Evolutionary conservation across 768 basidiomycete genomes (phyloP).

Genomic region (Crepidotus variabilis): DNA sequence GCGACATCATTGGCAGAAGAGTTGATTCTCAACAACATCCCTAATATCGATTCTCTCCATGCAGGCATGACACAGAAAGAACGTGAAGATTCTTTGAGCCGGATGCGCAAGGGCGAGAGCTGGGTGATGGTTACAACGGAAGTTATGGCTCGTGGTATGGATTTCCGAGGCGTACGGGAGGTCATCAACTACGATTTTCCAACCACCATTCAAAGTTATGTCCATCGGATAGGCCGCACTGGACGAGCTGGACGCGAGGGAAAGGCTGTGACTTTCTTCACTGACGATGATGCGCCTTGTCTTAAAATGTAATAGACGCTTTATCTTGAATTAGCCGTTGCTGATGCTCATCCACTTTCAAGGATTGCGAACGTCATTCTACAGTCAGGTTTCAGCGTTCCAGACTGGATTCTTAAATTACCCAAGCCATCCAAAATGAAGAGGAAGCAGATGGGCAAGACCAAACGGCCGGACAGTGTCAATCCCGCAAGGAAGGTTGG

Average conservation of each 20-base stretch:
- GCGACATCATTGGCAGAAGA: constrained; percentile 78
- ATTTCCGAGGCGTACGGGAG: constrained; percentile 90
- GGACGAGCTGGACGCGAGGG: constrained; percentile 92
- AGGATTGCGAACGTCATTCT: constrained; percentile 96
- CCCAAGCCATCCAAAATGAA: constrained; percentile 90
- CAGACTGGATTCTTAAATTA: constrained; percentile 95
- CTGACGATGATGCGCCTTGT: constrained; percentile 87
- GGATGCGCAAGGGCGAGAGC: constrained; percentile 85
- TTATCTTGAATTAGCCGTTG: not conserved
- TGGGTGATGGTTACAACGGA: constrained; percentile 98
- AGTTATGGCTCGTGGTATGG: constrained; percentile 97
- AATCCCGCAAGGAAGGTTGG: constrained; percentile 69
- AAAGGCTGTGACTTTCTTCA: constrained; percentile 94
- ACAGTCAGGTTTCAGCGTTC: constrained; percentile 86
- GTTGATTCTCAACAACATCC: constrained; percentile 71
- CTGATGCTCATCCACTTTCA: constrained; percentile 5
- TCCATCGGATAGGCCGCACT: constrained; percentile 96
- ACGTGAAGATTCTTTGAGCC: constrained; percentile 77
- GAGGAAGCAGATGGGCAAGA: constrained; percentile 79
- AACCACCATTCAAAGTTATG: constrained; percentile 90
- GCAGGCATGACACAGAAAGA: constrained; percentile 86
- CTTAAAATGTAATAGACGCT: constrained; percentile 71
- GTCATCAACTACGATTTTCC: constrained; percentile 99
- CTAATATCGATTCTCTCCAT: constrained; percentile 87
- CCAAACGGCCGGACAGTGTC: constrained; percentile 73